Evolutionary conservation across 1,284 basidiomycete genomes (phyloP).

Genomic region (Melampsora americana): DNA sequence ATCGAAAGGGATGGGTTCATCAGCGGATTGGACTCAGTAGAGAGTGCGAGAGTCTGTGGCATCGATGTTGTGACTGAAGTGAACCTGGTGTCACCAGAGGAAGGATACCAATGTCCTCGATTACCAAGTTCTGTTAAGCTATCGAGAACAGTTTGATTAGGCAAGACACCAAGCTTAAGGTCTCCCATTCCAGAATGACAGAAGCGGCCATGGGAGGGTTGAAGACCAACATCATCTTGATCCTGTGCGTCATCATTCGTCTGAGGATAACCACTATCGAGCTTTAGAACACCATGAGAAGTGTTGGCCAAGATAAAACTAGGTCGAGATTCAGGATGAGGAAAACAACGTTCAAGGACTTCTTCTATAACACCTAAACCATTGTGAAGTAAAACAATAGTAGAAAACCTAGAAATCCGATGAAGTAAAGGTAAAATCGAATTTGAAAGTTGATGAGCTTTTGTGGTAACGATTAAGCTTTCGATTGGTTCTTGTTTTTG

Average conservation of each 20-base stretch:
- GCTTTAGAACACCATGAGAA: conserved; percentile 52
- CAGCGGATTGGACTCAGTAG: conserved; percentile 48
- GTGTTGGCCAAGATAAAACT: conserved; percentile 52
- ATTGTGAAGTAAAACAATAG: conserved; percentile 53
- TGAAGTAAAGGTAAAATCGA: conserved; percentile 49
- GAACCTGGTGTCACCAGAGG: conserved; percentile 47
- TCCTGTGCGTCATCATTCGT: too few species aligned
- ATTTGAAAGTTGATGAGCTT: conserved; percentile 50
- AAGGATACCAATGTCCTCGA: conserved; percentile 54
- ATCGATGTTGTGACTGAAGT: conserved; percentile 48
- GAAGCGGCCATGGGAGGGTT: conserved; percentile 49
- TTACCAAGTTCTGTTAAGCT: conserved; percentile 49
- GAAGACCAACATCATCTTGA: not conserved
- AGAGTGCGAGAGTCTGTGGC: conserved; percentile 31
- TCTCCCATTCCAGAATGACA: conserved; percentile 73
- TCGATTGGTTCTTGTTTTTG: conserved; percentile 49
- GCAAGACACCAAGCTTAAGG: conserved; percentile 74
- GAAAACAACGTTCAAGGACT: conserved; percentile 50
- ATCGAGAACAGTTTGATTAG: conserved; percentile 59
- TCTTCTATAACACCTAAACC: conserved; percentile 53
- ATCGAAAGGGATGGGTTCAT: conserved; percentile 48
- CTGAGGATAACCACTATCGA: conserved; percentile 42
- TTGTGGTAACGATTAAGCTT: conserved; percentile 52
- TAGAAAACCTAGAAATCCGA: conserved; percentile 51
- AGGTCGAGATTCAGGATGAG: conserved; percentile 49